Evolutionary conservation across 2,329 filamentous ascomycete species (phyloP).

Genomic region (Beauveria medogensis): DNA sequence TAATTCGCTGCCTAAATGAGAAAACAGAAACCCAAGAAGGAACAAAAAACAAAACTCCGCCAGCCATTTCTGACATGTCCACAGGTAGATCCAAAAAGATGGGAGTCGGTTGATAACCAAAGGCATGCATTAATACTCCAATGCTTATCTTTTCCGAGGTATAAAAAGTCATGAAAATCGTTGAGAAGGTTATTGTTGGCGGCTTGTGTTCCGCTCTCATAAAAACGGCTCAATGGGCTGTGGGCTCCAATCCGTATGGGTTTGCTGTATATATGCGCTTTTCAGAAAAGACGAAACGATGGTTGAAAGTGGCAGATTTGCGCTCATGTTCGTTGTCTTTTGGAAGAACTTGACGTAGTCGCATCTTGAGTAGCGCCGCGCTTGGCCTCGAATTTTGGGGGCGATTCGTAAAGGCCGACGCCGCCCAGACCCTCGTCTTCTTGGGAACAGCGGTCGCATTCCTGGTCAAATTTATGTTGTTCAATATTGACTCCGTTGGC

Average conservation of each 20-base stretch:
- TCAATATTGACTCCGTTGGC: slow-evolving; percentile 31
- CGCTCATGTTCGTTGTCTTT: slow-evolving; percentile 9
- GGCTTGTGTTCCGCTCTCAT: not conserved
- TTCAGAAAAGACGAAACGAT: not conserved
- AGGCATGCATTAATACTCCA: not conserved
- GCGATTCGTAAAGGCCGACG: slow-evolving; percentile 24
- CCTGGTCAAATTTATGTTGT: slow-evolving; percentile 39
- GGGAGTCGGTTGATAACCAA: not conserved
- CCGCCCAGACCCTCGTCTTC: slow-evolving; percentile 36
- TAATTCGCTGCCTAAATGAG: not conserved
- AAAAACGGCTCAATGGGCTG: not conserved
- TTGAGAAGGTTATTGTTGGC: not conserved
- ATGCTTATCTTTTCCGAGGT: slow-evolving; percentile 3
- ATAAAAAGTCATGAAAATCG: slow-evolving; percentile 5
- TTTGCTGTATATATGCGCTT: not conserved
- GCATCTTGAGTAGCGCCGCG: slow-evolving; percentile 1
- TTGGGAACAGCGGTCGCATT: slow-evolving; percentile 36
- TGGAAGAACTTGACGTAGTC: not conserved
- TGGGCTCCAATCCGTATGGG: not conserved
- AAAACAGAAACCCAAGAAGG: not conserved
- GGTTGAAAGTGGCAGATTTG: not conserved
- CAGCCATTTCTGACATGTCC: not conserved
- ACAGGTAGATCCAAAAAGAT: not conserved
- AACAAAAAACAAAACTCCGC: not conserved
- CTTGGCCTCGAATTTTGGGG: slow-evolving; percentile 5